Evolutionary conservation across 169 alveolate genomes (phyloP).

Genomic region (Cystoisospora suis): DNA sequence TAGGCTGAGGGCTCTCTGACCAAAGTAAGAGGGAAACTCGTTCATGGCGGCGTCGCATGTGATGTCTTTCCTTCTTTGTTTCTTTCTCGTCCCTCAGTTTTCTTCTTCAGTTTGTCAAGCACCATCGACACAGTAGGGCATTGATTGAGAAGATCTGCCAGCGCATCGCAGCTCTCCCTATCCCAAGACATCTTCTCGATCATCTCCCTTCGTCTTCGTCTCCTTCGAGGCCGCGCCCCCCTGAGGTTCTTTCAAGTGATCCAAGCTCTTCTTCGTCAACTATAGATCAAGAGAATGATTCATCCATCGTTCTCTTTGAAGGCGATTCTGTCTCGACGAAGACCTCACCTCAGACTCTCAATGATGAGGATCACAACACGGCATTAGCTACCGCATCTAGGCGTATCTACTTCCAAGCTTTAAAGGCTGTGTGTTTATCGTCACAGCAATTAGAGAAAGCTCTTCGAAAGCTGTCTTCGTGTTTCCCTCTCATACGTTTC

Average conservation of each 20-base stretch:
- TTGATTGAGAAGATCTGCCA: slow-evolving; percentile 4
- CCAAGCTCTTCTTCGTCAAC: not conserved
- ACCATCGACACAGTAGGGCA: slow-evolving; percentile 27
- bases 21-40: no score
- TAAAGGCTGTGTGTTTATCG: not conserved
- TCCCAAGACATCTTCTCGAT: not conserved
- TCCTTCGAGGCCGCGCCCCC: not conserved
- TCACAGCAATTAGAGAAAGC: slow-evolving; percentile 1
- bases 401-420: not conserved
- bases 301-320: no score
- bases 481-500: not conserved
- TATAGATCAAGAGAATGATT: not conserved
- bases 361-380: no score
- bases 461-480: not conserved
- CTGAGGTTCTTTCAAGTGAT: no score
- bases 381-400: not conserved
- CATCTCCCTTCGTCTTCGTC: no score
- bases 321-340: no score
- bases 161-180: slow-evolving; percentile 18
- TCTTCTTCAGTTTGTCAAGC: slow-evolving; percentile 21
- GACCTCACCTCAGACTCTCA: no score
- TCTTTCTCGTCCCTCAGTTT: not conserved
- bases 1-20: no score
- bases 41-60: not conserved
- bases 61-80: not conserved